These are phyloP conservation scores for Raffaelea deltoideospora DNA, from an alignment of 2,329 filamentous ascomycete species.

Conservation along the genomic window DNA sequence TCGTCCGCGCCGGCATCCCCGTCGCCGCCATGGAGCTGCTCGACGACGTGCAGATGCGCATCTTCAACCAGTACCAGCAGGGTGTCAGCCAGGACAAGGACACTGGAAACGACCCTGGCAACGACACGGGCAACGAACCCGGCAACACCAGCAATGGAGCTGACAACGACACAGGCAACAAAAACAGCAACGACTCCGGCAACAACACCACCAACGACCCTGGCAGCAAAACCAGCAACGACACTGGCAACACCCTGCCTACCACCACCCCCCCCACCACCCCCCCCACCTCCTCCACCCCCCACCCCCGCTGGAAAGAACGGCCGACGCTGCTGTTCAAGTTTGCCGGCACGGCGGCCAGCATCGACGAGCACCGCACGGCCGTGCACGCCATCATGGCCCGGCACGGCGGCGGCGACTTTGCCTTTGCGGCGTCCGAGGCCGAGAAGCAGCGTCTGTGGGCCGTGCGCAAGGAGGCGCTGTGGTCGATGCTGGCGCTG, in stretches of 20 bases:
- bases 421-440: conserved; percentile 45
- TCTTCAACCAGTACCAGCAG: conserved; percentile 1
- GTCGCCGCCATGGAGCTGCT: conserved; percentile 3
- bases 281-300: no score
- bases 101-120: no score
- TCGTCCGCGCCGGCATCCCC: conserved; percentile 30
- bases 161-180: no score
- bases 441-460: conserved; percentile 54
- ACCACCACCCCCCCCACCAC: no score
- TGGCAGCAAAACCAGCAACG: no score
- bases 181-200: no score
- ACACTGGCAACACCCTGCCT: background rate
- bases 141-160: no score
- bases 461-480: conserved; percentile 59
- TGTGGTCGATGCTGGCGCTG: conserved; percentile 59
- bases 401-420: no score
- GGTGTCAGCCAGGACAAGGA: no score
- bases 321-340: conserved; percentile 62
- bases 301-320: conserved; percentile 50
- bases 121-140: no score
- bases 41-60: background rate
- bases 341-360: conserved; percentile 48
- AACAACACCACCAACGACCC: no score
- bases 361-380: conserved; percentile 44
- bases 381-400: conserved; percentile 26